Percentiles rank a stretch among this genome's conserved stretches.
These are phyloP conservation scores for Purpureocillium lavendulum DNA, from an alignment of 2,329 filamentous ascomycete species.

Conservation along the genomic window DNA sequence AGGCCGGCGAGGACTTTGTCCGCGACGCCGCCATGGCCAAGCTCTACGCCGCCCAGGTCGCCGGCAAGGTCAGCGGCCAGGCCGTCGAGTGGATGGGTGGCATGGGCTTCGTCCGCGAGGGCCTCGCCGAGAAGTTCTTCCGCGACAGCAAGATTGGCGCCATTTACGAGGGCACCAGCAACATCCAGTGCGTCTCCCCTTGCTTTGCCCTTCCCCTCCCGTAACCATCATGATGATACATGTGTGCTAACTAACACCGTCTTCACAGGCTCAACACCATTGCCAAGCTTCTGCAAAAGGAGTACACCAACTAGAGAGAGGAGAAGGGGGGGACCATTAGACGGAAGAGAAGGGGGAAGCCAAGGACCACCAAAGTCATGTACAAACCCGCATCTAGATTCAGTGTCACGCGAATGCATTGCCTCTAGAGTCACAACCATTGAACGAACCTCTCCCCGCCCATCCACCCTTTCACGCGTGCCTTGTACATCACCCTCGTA, in stretches of 20 bases:
- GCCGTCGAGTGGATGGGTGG: conserved; percentile 99
- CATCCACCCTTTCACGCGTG: too few relatives aligned
- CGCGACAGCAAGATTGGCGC: conserved; percentile 97
- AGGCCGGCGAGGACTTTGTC: conserved; percentile 92
- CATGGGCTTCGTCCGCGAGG: conserved; percentile 97
- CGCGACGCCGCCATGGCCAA: conserved; percentile 97
- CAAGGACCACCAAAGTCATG: too few relatives aligned
- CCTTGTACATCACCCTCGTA: too few relatives aligned
- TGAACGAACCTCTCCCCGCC: too few relatives aligned
- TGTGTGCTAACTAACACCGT: background rate
- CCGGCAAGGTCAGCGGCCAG: conserved; percentile 72
- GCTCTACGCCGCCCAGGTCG: conserved; percentile 88
- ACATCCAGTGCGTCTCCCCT: conserved; percentile 49
- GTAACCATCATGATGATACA: too few relatives aligned
- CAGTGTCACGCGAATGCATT: too few relatives aligned
- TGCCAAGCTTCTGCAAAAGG: conserved; percentile 53
- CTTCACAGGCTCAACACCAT: conserved; percentile 50
- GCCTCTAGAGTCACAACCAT: too few relatives aligned
- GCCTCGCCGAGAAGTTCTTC: conserved; percentile 96
- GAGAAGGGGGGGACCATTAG: background rate
- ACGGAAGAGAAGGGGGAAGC: background rate
- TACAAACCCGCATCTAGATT: too few relatives aligned
- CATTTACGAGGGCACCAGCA: conserved; percentile 90
- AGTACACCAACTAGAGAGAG: conserved; percentile 37
- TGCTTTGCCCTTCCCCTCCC: background rate